A percentile compares a stretch with the other conserved stretches of the same genome.
phyloP scores from a whole-genome alignment of 208 protist species.

The Angomonas ambiguus region DNA sequence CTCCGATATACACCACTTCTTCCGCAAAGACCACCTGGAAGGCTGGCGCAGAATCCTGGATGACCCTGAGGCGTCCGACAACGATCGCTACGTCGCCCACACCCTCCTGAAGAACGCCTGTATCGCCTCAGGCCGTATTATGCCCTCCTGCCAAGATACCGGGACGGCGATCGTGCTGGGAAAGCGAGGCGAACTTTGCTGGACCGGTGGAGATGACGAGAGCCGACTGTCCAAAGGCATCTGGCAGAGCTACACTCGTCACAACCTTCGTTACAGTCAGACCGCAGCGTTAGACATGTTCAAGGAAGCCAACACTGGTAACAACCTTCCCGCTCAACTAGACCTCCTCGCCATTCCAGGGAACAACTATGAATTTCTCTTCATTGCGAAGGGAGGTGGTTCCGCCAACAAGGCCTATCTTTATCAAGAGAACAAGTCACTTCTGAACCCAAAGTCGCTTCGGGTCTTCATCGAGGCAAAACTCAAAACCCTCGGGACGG shows the following conservation, averaged over 20 bases:
- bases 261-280: conserved; percentile 96
- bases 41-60: conserved; percentile 93
- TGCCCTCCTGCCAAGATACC: conserved; percentile 96
- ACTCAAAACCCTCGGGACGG: conserved; percentile 93
- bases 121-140: conserved; percentile 87
- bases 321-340: conserved; percentile 97
- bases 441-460: conserved; percentile 92
- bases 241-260: conserved; percentile 93
- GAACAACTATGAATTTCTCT: conserved; percentile 95
- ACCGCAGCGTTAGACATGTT: conserved; percentile 96
- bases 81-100: conserved; percentile 95
- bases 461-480: conserved; percentile 93
- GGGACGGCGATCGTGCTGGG: conserved; percentile 97
- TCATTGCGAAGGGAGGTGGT: conserved; percentile 97
- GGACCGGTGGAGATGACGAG: conserved; percentile 95
- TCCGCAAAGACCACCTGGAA: conserved; percentile 93
- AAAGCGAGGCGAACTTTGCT: conserved; percentile 95
- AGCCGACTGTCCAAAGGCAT: conserved; percentile 92
- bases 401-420: conserved; percentile 98
- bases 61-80: conserved; percentile 93
- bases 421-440: conserved; percentile 96
- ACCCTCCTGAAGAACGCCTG: conserved; percentile 96
- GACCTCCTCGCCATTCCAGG: conserved; percentile 93
- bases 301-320: conserved; percentile 95
- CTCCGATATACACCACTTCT: conserved; percentile 93